Percentiles rank a stretch among this genome's conserved stretches.
Evolutionary conservation across 768 basidiomycete genomes (phyloP).

Genomic region (Russula sp.): DNA sequence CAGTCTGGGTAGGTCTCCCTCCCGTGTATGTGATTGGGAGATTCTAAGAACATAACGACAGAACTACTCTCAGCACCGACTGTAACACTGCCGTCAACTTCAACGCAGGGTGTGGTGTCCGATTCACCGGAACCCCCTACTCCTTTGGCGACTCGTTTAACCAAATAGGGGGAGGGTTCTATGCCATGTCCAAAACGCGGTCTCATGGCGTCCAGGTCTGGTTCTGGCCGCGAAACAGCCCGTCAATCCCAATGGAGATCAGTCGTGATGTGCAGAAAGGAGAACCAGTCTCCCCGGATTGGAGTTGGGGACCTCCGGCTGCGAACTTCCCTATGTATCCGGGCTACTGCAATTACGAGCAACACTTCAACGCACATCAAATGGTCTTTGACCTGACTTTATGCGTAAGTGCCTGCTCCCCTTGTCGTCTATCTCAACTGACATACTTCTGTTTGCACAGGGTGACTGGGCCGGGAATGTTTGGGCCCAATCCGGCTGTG

Average conservation of each 20-base stretch:
- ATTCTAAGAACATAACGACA: constrained; percentile 23
- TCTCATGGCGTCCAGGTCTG: constrained; percentile 48
- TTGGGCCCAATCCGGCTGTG: constrained; percentile 32
- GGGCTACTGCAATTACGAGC: constrained; percentile 43
- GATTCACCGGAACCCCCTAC: constrained; percentile 31
- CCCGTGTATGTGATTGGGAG: neutral
- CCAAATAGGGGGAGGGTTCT: constrained; percentile 52
- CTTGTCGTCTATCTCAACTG: constrained; percentile 6
- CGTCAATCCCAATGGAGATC: constrained; percentile 40
- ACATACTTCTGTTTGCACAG: constrained; percentile 2
- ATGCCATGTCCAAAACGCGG: constrained; percentile 42
- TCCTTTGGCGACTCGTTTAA: constrained; percentile 50
- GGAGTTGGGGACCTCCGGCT: constrained; percentile 42
- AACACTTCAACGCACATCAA: constrained; percentile 47
- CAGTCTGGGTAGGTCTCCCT: constrained; percentile 42
- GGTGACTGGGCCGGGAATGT: constrained; percentile 20
- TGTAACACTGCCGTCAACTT: constrained; percentile 46
- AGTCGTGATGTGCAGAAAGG: constrained; percentile 14
- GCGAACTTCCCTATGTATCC: constrained; percentile 43
- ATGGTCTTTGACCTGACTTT: constrained; percentile 58
- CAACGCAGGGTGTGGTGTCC: constrained; percentile 60
- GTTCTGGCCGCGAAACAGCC: constrained; percentile 51
- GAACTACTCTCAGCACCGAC: constrained; percentile 36
- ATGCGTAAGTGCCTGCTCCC: constrained; percentile 38
- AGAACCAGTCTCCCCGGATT: constrained; percentile 7